phyloP scores from a whole-genome alignment of 352 stramenopile genomes.

The Pythium chondricola region DNA sequence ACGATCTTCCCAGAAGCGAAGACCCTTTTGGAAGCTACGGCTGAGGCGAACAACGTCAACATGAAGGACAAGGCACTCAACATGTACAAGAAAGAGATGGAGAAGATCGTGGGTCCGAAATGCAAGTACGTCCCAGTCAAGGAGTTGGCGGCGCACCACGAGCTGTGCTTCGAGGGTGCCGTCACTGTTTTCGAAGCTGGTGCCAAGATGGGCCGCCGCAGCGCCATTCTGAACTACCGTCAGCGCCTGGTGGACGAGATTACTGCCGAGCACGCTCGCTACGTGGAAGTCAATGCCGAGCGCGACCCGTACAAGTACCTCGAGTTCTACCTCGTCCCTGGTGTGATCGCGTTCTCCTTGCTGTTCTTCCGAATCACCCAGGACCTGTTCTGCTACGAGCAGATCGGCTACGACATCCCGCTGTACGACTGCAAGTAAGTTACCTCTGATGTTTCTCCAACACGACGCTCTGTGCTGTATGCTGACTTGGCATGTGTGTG shows the following conservation, averaged over 20 bases:
- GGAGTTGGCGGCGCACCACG: constrained; percentile 88
- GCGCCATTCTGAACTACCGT: constrained; percentile 86
- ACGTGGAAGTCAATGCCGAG: constrained; percentile 92
- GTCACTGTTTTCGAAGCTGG: constrained; percentile 91
- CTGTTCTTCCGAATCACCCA: constrained; percentile 86
- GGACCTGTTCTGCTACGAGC: constrained; percentile 79
- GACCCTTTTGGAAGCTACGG: constrained; percentile 96
- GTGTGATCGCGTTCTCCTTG: constrained; percentile 83
- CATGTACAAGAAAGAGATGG: constrained; percentile 94
- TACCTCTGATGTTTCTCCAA: constrained; percentile 1
- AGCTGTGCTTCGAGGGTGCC: constrained; percentile 65
- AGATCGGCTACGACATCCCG: constrained; percentile 82
- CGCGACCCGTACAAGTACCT: constrained; percentile 94
- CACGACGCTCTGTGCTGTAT: no score
- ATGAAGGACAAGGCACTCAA: constrained; percentile 75
- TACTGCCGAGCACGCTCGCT: constrained; percentile 84
- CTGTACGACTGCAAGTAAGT: constrained; percentile 90
- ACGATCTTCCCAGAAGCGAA: constrained; percentile 96
- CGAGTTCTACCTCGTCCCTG: constrained; percentile 92
- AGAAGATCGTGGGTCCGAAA: constrained; percentile 78
- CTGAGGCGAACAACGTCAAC: constrained; percentile 97
- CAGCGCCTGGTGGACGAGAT: constrained; percentile 86
- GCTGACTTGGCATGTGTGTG: no score
- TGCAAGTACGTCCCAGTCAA: constrained; percentile 86
- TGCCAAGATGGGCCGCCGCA: constrained; percentile 93